A percentile compares a stretch with the other conserved stretches of the same genome.
Conservation (phyloP, 179 eudicot genomes). For the Spinacia oleracea region DNA sequence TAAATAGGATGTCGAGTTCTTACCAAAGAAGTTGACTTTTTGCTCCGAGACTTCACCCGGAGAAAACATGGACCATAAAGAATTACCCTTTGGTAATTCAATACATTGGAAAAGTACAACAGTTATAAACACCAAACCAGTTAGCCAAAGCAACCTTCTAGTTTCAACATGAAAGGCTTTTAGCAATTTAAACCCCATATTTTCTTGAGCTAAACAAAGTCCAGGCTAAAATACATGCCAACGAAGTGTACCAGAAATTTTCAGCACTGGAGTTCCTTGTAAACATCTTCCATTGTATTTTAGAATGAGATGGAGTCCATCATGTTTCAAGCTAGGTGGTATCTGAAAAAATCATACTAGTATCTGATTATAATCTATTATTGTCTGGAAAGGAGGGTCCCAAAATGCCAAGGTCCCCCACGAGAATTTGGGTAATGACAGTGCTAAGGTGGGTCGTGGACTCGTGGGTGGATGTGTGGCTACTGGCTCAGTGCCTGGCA, state of each 20-base stretch:
- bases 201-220: neutral
- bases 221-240: neutral
- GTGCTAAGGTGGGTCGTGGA: too few relatives aligned
- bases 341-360: neutral
- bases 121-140: conserved; percentile 43
- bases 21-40: neutral
- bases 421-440: too few relatives aligned
- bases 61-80: conserved; percentile 46
- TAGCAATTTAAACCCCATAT: conserved; percentile 28
- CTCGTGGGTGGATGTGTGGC: too few relatives aligned
- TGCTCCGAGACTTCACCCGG: conserved; percentile 21
- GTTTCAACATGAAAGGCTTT: conserved; percentile 42
- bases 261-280: neutral
- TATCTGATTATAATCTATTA: too few relatives aligned
- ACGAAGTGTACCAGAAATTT: neutral
- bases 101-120: conserved; percentile 51
- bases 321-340: neutral
- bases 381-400: too few relatives aligned
- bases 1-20: conserved; percentile 20
- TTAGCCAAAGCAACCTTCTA: conserved; percentile 55
- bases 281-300: neutral
- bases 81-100: conserved; percentile 54
- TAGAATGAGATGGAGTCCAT: neutral
- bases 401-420: too few relatives aligned
- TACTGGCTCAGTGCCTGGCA: too few relatives aligned